Base-by-base conservation (phyloP, 2,329 filamentous ascomycete species). In the Coleophoma cylindrospora region DNA sequence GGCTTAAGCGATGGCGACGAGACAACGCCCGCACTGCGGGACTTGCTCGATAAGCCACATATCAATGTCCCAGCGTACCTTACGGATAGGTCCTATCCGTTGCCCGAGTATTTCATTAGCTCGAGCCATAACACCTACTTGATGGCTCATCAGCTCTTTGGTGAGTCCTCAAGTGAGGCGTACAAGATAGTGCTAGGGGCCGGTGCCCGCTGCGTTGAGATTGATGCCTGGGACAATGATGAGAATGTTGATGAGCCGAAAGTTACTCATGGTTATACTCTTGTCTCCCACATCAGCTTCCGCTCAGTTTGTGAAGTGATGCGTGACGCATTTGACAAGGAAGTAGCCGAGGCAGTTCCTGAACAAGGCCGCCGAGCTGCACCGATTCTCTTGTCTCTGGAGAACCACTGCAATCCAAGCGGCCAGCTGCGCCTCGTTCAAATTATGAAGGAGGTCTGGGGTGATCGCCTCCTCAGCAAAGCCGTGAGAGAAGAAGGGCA, bases 61-160 rank as follows among this genome's bases (percentile, higher is more conserved):
- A 75, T 83, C 58, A 61, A 71, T 36, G 78, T 85, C 1, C 83
- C 83, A 0, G 53, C 64, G 2, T 66, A 74, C 48, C 65, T 84
- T 12, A 74, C 75, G 9, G 80, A 85, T 59, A 70, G 80, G 50
- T 79, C 75, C 11, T 72, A 81, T 55, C 78, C 83, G 1, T 68
- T 89, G 19, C 78, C 83, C 2, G 82, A 87, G 56, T 89, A 89
- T 66, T 88, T 83, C 61, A 80, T 89, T 67, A 86, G 81, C 66
- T 86, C 83, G 4, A 86, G 81, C 55, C 85, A 89, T 69, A 89
- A 89, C 66, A 89, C 85, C 0, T 89, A 89, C 59, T 70, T 89
- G 22, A 72, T 83, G 59, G 84, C 83, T 0, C 82, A 88, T 63
- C 85, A 89, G 67, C 76, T 89, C 2, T 84, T 75, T 57, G 85